Base-by-base conservation (phyloP, 1,284 basidiomycete species). In the Cryptococcus neoformans region DNA sequence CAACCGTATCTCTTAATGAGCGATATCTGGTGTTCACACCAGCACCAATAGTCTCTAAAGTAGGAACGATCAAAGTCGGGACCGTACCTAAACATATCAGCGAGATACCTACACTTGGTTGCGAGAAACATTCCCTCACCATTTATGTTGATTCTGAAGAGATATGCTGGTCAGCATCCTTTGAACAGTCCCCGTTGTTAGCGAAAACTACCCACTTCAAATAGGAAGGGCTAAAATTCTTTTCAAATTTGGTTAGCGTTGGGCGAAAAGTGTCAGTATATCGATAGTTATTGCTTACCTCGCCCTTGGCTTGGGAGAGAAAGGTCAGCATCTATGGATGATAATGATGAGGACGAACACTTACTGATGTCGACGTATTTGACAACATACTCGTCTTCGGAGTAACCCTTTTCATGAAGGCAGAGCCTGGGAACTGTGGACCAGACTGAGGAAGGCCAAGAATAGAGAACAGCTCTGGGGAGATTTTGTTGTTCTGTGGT, bases 21-120 rank as follows among this genome's bases (percentile, higher is more conserved):
- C 89, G 87, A 79, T 89, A 94, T 48, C 88, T 83, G 64, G 85
- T 88, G 63, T 89, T 88, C 38, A 86, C 83, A 42, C 88, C 88
- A 4, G 83, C 79, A 3, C 82, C 80, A 7, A 89, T 82, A 12
- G 88, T 89, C 66, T 86, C 86, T 64, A 85, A 79, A 16, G 89
- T 79, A 0, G 91, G 91, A 3, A 92, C 90, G 21, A 92, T 86
- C 45, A 95, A 79, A 0, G 88, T 88, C 5, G 91, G 91, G 0
- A 93, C 83, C n/a, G 87, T 90, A 11, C 85, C 89, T 88, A 61
- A 1, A 28, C 28, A 28, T 28, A 28, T 28, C 28, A 28, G 28
- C 28, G 28, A 28, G 4, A 28, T 28, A 28, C 28, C 28, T 28
- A 3, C 28, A 28, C 28, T 28, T 28, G 28, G 0, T 28, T 28